A percentile compares a stretch with the other conserved stretches of the same genome.
Conservation (phyloP, 2,329 filamentous ascomycete genomes). For the Exserohilum rostratum region DNA sequence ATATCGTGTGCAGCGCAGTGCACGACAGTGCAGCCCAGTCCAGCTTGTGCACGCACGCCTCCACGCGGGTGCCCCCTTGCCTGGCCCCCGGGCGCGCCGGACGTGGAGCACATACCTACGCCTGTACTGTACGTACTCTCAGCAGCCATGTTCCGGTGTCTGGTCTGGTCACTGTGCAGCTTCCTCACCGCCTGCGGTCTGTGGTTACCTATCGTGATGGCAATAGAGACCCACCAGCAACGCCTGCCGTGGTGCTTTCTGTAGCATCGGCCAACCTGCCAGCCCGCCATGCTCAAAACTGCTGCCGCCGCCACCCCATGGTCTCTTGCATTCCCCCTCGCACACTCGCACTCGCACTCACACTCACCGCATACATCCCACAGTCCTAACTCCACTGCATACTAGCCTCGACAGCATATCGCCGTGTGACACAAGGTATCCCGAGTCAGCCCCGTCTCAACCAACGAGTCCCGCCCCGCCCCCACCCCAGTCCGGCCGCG, state of each 20-base stretch:
- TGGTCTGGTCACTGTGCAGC: constrained; percentile 11
- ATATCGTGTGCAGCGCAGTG: too few species aligned
- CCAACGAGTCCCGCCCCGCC: constrained; percentile 22
- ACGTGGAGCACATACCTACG: neutral
- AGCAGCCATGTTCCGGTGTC: neutral
- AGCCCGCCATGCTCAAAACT: constrained; percentile 11
- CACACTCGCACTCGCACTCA: neutral
- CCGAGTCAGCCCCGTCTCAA: constrained; percentile 12
- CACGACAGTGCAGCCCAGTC: too few species aligned
- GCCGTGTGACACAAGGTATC: constrained; percentile 19
- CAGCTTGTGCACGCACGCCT: neutral
- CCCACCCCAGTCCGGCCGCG: constrained; percentile 10
- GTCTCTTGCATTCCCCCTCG: neutral
- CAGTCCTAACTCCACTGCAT: neutral
- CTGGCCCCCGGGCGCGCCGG: neutral
- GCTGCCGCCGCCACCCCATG: neutral
- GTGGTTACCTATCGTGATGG: constrained; percentile 11
- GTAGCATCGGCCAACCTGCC: constrained; percentile 16
- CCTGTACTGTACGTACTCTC: neutral
- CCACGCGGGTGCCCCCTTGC: neutral
- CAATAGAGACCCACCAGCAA: constrained; percentile 10
- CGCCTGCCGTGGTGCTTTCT: constrained; percentile 12
- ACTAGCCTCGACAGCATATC: constrained; percentile 15
- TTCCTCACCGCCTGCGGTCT: constrained; percentile 16
- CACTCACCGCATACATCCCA: neutral